Percentiles rank a stretch among this genome's conserved stretches.
Conservation (phyloP, 2,329 filamentous ascomycete species). For the Colletotrichum tropicale region DNA sequence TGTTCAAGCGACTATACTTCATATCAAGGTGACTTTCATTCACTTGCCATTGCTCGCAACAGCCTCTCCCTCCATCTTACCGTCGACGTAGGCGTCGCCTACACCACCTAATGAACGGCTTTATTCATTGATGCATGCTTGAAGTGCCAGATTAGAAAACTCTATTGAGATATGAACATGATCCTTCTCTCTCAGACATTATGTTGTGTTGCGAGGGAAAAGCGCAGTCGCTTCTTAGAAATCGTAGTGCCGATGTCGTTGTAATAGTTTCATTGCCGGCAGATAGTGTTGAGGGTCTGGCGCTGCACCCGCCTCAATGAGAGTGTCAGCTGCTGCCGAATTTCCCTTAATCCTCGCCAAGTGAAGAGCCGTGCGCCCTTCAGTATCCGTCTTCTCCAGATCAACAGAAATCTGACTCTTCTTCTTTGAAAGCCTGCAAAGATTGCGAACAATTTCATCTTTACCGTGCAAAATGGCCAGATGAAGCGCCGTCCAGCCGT, state of each 20-base stretch:
- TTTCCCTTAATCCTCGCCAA: neutral
- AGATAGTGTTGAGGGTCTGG: neutral
- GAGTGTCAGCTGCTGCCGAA: neutral
- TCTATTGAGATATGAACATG: neutral
- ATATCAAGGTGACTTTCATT: neutral
- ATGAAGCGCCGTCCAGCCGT: neutral
- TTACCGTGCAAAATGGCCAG: neutral
- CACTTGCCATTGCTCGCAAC: accelerated
- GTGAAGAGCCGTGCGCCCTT: neutral
- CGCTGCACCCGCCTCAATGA: neutral
- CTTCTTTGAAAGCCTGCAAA: neutral
- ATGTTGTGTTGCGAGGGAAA: neutral
- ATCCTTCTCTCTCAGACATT: accelerated
- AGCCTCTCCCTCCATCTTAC: neutral
- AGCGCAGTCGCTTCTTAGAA: neutral
- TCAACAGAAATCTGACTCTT: accelerated
- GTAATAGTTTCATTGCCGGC: neutral
- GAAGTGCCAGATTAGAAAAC: neutral
- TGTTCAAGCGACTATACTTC: too few species aligned
- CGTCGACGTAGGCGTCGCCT: neutral
- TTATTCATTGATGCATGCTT: neutral
- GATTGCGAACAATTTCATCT: neutral
- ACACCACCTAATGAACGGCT: neutral
- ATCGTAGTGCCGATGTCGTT: neutral
- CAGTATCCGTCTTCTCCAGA: neutral